Conservation (phyloP, 306 rosid genomes). For the Castanea crenata region DNA sequence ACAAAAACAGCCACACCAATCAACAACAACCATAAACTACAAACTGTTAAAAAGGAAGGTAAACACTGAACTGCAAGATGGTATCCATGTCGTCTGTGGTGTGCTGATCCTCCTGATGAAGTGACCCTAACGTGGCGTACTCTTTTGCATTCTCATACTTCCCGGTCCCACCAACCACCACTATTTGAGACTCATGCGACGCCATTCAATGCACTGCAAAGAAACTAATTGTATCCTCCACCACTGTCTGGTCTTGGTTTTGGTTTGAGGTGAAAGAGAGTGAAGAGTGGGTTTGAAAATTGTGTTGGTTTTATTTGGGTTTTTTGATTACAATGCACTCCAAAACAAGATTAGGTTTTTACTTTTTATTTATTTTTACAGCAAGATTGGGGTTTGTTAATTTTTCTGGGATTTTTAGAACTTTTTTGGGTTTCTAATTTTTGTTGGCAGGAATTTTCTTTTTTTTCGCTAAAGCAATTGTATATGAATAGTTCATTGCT, state of each 20-base stretch:
- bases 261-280: too few relatives aligned
- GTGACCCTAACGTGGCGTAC: slow-evolving; percentile 63
- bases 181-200: slow-evolving; percentile 52
- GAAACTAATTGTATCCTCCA: slow-evolving; percentile 65
- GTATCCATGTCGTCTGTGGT: slow-evolving; percentile 73
- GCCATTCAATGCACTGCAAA: slow-evolving; percentile 81
- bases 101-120: slow-evolving; percentile 60
- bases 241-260: slow-evolving; percentile 20
- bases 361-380: too few relatives aligned
- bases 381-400: too few relatives aligned
- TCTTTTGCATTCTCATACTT: slow-evolving; percentile 77
- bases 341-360: too few relatives aligned
- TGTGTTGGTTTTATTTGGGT: too few relatives aligned
- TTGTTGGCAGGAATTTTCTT: too few relatives aligned
- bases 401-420: too few relatives aligned
- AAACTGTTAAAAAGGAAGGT: slow-evolving; percentile 23
- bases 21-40: not conserved
- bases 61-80: slow-evolving; percentile 59
- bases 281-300: too few relatives aligned
- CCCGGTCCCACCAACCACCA: slow-evolving; percentile 82
- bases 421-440: too few relatives aligned
- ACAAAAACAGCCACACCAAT: not conserved
- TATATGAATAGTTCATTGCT: too few relatives aligned
- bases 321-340: too few relatives aligned
- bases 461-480: too few relatives aligned